Conservation (phyloP, 768 basidiomycete genomes). For the Hortiboletus campestris region DNA sequence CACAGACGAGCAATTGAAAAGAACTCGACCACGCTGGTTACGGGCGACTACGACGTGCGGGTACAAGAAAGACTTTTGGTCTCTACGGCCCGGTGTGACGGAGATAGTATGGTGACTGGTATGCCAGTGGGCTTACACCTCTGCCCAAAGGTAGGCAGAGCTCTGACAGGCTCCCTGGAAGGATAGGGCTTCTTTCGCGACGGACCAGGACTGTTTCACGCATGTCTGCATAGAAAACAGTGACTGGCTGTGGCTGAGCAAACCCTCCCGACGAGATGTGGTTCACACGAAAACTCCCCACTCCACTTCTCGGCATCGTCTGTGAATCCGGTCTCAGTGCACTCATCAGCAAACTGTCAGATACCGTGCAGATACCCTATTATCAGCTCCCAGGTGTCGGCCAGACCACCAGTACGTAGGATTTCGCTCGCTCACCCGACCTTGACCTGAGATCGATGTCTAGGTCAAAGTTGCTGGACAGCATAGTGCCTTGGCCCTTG, state of each 20-base stretch:
- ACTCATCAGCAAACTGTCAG: constrained; percentile 58
- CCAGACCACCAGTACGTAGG: constrained; percentile 64
- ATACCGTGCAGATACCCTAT: constrained; percentile 63
- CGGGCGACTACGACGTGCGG: too few species aligned
- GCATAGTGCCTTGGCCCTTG: constrained; percentile 77
- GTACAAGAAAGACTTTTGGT: too few species aligned
- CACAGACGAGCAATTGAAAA: too few species aligned
- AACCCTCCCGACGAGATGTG: too few species aligned
- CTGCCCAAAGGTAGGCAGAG: too few species aligned
- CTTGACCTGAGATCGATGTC: not conserved
- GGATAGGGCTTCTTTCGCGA: too few species aligned
- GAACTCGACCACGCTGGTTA: too few species aligned
- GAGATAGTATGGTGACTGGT: constrained; percentile 32
- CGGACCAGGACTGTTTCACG: too few species aligned
- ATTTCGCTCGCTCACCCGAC: not conserved
- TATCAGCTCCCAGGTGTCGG: constrained; percentile 68
- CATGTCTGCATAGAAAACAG: too few species aligned
- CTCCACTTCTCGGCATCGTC: constrained; percentile 82
- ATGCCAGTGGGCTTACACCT: constrained; percentile 34
- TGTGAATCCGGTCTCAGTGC: constrained; percentile 86
- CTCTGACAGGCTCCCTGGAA: too few species aligned
- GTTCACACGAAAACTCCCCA: constrained; percentile 34
- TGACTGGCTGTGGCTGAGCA: too few species aligned
- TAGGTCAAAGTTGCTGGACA: constrained; percentile 67
- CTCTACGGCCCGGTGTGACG: too few species aligned